Base-by-base conservation (phyloP, 129 eudicot species). In the Flaveria trinervia region DNA sequence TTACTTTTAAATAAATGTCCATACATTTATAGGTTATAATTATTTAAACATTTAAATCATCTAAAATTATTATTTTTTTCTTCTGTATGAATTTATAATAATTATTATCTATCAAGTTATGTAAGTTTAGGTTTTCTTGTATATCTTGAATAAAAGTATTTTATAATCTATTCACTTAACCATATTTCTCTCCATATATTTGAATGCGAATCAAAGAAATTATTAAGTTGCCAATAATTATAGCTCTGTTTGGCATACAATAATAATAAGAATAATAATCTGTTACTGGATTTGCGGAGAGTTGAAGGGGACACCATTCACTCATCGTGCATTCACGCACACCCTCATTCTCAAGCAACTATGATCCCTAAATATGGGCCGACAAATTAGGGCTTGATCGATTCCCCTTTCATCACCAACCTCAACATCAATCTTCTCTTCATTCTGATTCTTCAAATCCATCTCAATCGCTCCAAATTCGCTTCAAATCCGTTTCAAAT, bases 301-400 rank as follows among this genome's bases (percentile, higher is more conserved):
- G 28, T 26, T 56, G 69, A 23, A 59, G 17, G 43, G 72, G 64
- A 48, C 26, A 46, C 36, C 65, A 65, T 52, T 76, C 73, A 49
- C 45, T 20, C 55, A 76, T 76, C 80, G 45, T 65, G 73, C 80
- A 14, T 22, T 33, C 72, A 50, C 80, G 33, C 68, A 67, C 74
- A 17, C 56, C 80, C 39, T 65, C 13, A 74, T 54, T 52, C 80
- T 68, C 45, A 44, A 25, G n/a, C 10, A 76, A 76, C 46, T 36
- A 52, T 66, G 26, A 33, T 33, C 55, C 81, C 81, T 77, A 54
- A 52, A 67, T 22, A 20, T 6, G 30, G 28, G 75, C 57, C 81
- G 75, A 54, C 55, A 22, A 77, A 77, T 2, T 10, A 43, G 80
- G 56, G 45, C 36, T 77, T 67, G 12, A 62, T 62, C 44, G 9